Evolutionary conservation across 2,329 filamentous ascomycete species (phyloP).

Genomic region (Beauveria pseudobassiana): DNA sequence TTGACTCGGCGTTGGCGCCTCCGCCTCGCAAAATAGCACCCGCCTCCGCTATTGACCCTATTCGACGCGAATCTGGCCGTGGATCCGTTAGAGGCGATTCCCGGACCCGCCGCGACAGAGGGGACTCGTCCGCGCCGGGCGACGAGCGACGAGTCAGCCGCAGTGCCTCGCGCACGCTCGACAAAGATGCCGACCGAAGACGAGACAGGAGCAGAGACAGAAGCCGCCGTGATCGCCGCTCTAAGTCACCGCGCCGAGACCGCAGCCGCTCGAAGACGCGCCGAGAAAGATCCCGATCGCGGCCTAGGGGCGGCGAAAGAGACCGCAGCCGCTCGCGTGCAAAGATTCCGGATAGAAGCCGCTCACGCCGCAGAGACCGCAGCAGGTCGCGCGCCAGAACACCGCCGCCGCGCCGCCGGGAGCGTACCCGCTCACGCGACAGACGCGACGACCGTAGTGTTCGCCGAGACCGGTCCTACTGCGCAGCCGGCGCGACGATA

Average conservation of each 20-base stretch:
- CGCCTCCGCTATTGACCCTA: constrained; percentile 52
- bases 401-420: constrained; percentile 20
- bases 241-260: constrained; percentile 31
- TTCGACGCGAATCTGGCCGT: constrained; percentile 39
- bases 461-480: constrained; percentile 22
- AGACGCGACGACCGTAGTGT: constrained; percentile 19
- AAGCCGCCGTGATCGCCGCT: constrained; percentile 29
- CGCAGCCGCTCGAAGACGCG: constrained; percentile 28
- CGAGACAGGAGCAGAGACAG: constrained; percentile 19
- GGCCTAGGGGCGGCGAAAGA: constrained; percentile 25
- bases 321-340: constrained; percentile 27
- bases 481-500: constrained; percentile 24
- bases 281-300: constrained; percentile 35
- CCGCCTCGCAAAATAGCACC: constrained; percentile 46
- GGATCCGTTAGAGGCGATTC: constrained; percentile 30
- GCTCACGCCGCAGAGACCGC: constrained; percentile 28
- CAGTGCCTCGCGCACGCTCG: constrained; percentile 33
- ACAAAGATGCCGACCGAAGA: constrained; percentile 30
- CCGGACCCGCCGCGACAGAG: constrained; percentile 22
- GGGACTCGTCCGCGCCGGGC: constrained; percentile 16
- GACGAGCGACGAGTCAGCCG: constrained; percentile 27
- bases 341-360: constrained; percentile 28
- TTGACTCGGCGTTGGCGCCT: constrained; percentile 48
- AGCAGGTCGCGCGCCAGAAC: constrained; percentile 29
- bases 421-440: constrained; percentile 27